Base-by-base conservation (phyloP, 192 early-diverging fungal genomes). In the Thoreauomyces humboldtii region DNA sequence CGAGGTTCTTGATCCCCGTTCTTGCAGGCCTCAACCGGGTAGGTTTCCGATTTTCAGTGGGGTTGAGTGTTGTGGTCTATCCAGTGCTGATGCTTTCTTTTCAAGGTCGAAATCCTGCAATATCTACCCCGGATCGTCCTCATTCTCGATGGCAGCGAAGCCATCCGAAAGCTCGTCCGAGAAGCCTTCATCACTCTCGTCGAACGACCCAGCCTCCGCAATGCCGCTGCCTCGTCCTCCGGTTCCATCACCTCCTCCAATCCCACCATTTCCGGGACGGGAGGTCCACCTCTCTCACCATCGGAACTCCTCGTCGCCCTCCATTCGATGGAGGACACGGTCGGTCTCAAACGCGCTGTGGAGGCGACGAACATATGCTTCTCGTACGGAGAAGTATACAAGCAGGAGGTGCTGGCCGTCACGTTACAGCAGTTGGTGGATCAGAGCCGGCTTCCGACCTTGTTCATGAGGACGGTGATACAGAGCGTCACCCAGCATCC, bases 351-450 rank as follows among this genome's bases (percentile, higher is more conserved):
- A 54, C 75, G 79, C 14, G 79, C 76, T 14, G 78, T 83, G 35
- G 85, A 88, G 88, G 90, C 87, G 0, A 88, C 84, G 27, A 77
- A 88, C 43, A 84, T 92, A 19, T 92, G 91, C 69, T 87, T 92
- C 66, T 72, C 77, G 15, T 70, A 82, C 52, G 69, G 85, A 4
- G 75, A 86, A 32, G 76, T 87, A 17, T 92, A 84, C 75, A 89
- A 76, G 31, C 73, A 82, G 36, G 87, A 92, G 58, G 76, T 83
- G 22, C 67, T 92, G 50, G 87, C 88, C 0, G 78, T 80, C 1
- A 86, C 87, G 9, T 63, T 91, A 4, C 82, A 85, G 51, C 84
- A 88, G 42, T 77, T 92, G 24, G 65, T 83, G 2, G 88, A 92
- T 15, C 84, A 79, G 33, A 63, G 83, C 17, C 83, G 76, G 48